Evolutionary conservation across 2,329 filamentous ascomycete genomes (phyloP), one percentile per base, ranked within the genome.

Genomic region (Curvularia eragrostidis): DNA sequence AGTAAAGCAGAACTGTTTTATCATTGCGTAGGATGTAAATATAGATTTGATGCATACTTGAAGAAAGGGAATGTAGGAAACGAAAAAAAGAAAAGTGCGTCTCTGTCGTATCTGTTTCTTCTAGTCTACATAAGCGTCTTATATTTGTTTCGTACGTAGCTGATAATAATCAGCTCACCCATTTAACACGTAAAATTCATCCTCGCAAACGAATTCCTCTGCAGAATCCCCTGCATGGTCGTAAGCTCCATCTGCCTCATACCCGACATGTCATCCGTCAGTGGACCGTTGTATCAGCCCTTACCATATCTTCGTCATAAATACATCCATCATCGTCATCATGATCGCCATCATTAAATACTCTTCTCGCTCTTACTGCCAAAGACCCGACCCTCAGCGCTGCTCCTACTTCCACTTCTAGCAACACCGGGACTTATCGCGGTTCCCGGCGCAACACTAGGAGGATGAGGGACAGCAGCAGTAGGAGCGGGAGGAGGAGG

Each of bases 311-410:
- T 13, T 36, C 32, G 47, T 38, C 21, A 19, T 18, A 24, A 26
- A n/a, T 3, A 48, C 8, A 13, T 32, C 24, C 21, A 18, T 36
- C 21, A 18, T 48, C 3, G 18, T 36, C 28, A 18, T 24, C 30
- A 24, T 48, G 3, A 3, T 48, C 32, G n/a, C n/a, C n/a, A n/a
- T n/a, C n/a, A n/a, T 38, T 32, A 48, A 42, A 56, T 53, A 13
- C 38, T 52, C 10, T 46, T 28, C 3, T 41, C 44, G 7, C 57
- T 50, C 49, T 54, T 57, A n/a, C 54, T 53, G 18, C 52, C 59
- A 57, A 55, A 48, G 18, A 32, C 34, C 48, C 49, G 36, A 2
- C 50, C 43, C 23, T 54, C 36, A 32, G 24, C 30, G 42, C 39
- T 18, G 30, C 36, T 32, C 44, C 10, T 52, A 18, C 49, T 52